Conservation (phyloP, 2,329 filamentous ascomycete species). For the Aulographum hederae region DNA sequence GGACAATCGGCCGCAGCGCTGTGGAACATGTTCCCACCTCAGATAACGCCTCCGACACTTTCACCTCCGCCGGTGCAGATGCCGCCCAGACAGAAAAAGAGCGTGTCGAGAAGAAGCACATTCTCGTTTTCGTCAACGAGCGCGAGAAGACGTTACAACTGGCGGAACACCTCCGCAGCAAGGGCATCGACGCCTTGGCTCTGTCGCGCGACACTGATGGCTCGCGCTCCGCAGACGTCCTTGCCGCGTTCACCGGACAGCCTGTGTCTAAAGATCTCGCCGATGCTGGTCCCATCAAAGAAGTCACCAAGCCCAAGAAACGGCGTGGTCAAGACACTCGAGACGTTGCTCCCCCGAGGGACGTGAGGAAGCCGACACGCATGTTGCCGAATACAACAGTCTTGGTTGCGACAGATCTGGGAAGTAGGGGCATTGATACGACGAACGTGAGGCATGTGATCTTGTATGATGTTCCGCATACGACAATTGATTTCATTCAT, state of each 20-base stretch:
- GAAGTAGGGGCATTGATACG: constrained; percentile 86
- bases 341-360: neutral
- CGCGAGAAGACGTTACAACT: constrained; percentile 74
- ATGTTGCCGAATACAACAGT: constrained; percentile 65
- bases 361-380: constrained; percentile 13
- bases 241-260: constrained; percentile 3
- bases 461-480: constrained; percentile 93
- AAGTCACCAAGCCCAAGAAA: too few species aligned
- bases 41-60: too few species aligned
- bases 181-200: constrained; percentile 76
- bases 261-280: neutral
- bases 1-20: constrained; percentile 71
- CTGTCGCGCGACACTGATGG: constrained; percentile 72
- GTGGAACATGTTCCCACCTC: constrained; percentile 24
- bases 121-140: constrained; percentile 95
- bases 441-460: constrained; percentile 80
- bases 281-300: neutral
- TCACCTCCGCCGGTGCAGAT: constrained; percentile 19
- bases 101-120: constrained; percentile 54
- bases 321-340: too few species aligned
- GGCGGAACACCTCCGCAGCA: constrained; percentile 57
- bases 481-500: constrained; percentile 95
- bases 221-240: constrained; percentile 24
- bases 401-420: constrained; percentile 83
- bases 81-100: too few species aligned